Evolutionary conservation across 2,329 filamentous ascomycete genomes (phyloP).

Genomic region (Arthrobotrys conoides): DNA sequence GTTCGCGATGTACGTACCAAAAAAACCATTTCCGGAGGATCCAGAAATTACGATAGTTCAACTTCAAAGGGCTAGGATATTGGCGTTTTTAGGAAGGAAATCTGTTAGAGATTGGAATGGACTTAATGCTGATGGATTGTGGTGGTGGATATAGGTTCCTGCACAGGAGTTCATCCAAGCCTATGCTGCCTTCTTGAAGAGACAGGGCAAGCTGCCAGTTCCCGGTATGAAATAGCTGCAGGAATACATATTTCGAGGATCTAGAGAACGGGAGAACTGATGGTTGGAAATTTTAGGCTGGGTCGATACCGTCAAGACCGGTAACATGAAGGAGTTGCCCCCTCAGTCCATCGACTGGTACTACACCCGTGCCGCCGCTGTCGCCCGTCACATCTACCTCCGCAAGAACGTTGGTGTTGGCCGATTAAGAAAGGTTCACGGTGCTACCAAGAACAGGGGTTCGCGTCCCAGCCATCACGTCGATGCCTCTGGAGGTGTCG

Average conservation of each 20-base stretch:
- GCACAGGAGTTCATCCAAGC: slow-evolving; percentile 90
- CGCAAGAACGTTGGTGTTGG: slow-evolving; percentile 99
- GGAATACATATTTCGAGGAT: slow-evolving; percentile 2
- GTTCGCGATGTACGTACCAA: slow-evolving; percentile 63
- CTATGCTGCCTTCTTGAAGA: slow-evolving; percentile 92
- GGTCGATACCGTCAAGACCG: slow-evolving; percentile 99
- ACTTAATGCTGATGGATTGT: slow-evolving; percentile 30
- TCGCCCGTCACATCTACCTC: slow-evolving; percentile 98
- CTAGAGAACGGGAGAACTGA: slow-evolving; percentile 19
- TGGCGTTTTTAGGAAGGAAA: not conserved
- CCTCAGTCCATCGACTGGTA: slow-evolving; percentile 99
- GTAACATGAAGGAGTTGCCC: slow-evolving; percentile 94
- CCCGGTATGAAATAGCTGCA: slow-evolving; percentile 76
- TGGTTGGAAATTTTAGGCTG: slow-evolving; percentile 75
- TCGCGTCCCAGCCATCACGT: slow-evolving; percentile 92
- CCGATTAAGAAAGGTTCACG: slow-evolving; percentile 96
- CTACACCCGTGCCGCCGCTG: slow-evolving; percentile 89
- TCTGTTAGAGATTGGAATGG: slow-evolving; percentile 5
- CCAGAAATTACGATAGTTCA: slow-evolving; percentile 5
- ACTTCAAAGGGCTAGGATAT: slow-evolving; percentile 4
- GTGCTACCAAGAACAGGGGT: slow-evolving; percentile 96
- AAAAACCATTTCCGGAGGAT: slow-evolving; percentile 5
- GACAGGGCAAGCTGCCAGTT: slow-evolving; percentile 91
- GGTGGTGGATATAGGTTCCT: slow-evolving; percentile 68
- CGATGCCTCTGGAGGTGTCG: slow-evolving; percentile 92